Base-by-base conservation (phyloP, 352 stramenopile genomes). In the Pythium sukuiense region DNA sequence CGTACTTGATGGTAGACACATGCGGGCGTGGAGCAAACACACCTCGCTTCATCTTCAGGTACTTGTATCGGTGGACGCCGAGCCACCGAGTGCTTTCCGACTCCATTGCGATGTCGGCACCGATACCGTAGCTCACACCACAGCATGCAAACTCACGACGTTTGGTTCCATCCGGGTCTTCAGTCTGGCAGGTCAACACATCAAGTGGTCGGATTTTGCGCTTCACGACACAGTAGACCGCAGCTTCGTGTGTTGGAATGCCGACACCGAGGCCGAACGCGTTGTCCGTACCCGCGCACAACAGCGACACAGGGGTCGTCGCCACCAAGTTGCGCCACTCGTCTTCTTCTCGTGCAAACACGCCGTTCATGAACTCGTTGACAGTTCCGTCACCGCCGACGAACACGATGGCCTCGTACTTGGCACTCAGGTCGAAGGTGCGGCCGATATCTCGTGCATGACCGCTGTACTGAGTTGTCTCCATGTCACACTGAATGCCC, bases 321-420 rank as follows among this genome's bases (percentile, higher is more conserved):
- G 83, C 81, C 45, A 93, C 82, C 27, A 93, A 65, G 24, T 81
- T 76, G 13, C 85, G 82, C 85, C 85, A 93, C 39, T 90, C 81
- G 57, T 62, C 65, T 72, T 93, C 85, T n/a, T 82, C 74, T 26
- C 81, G 76, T 33, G 78, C 74, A 59, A 93, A 88, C 32, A 91
- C 77, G 37, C 85, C 85, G 67, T 93, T 93, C 79, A 93, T 89
- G 59, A 93, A 93, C 69, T 93, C 85, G 57, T 91, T 92, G n/a
- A 89, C 81, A 0, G 85, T 93, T 35, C 85, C 83, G 61, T 93
- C 85, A 20, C 85, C 85, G 18, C 85, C 85, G 7, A 93, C 83
- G 49, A 92, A 90, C 33, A 93, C 83, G 32, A 93, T 76, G 12
- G 83, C 81, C 61, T 93, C 85, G 65, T 91, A 91, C 66, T 88